Base-by-base conservation (phyloP, 805 yeast genomes). In the Lipomyces chichibuensis region DNA sequence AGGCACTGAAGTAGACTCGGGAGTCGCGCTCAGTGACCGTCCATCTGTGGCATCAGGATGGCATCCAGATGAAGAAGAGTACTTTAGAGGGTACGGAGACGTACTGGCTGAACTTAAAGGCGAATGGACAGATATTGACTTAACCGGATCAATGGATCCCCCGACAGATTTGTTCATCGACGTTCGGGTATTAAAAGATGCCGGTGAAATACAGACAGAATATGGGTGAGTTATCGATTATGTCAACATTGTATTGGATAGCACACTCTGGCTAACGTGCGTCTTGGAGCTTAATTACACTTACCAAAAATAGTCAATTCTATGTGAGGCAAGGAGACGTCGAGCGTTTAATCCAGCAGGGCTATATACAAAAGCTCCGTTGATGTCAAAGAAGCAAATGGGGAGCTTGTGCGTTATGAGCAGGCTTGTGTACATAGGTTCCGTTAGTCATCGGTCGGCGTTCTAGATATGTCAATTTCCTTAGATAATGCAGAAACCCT, bases 141-240 rank as follows among this genome's bases (percentile, higher is more conserved):
- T 95, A 32, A 86, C 94, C 35, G 98, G 98, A 0, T 87, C 91
- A n/a, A 75, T 95, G 71, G 90, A 85, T 27, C 99, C 99, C 0
- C 98, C 99, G 0, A 85, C 84, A 49, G 96, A 92, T 72, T 90
- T 95, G 35, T 95, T 94, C 73, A 90, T 94, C 9, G 99, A 94
- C 74, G 98, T 95, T 3, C 81, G 99, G 65, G 98, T 94, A 7
- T 78, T 94, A 61, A 90, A 90, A 76, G 96, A 94, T 74, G 98
- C 97, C 0, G 99, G 99, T 1, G 98, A 95, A 75, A 92, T 94
- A 46, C 97, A 93, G 75, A 95, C 99, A 0, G 99, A 94, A 76
- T 94, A 94, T 74, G 99, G 98, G 77, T 75, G 61, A 29, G 77
- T 61, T 35, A 3, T 13, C 25, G 14, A n/a, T 29, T 7, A 29